These are phyloP conservation scores for Pythium rhizo-oryzae DNA, from an alignment of 352 stramenopile genomes.

Conservation along the genomic window DNA sequence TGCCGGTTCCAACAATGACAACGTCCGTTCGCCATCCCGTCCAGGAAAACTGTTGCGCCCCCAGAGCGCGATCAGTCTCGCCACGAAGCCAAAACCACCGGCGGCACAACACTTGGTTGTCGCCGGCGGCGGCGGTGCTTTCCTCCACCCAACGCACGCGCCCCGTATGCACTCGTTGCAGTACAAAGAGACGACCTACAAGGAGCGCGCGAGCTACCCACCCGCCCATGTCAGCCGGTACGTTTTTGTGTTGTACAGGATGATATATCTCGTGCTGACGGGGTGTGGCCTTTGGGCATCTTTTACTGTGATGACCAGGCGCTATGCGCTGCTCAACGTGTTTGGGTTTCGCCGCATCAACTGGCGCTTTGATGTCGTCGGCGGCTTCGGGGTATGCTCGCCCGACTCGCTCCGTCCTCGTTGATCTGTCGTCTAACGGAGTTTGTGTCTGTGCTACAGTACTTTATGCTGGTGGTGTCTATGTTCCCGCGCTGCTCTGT, in stretches of 20 bases:
- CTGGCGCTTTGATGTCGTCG: constrained; percentile 93
- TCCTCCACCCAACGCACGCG: constrained; percentile 90
- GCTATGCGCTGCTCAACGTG: constrained; percentile 83
- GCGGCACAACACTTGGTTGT: constrained; percentile 81
- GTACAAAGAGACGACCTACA: constrained; percentile 78
- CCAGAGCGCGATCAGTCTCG: not conserved
- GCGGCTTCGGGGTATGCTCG: constrained; percentile 70
- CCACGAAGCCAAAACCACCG: constrained; percentile 18
- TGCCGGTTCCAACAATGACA: not conserved
- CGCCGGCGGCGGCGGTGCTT: constrained; percentile 88
- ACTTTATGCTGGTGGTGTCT: constrained; percentile 91
- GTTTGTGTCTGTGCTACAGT: constrained; percentile 36
- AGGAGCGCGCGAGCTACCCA: constrained; percentile 83
- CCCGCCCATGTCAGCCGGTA: constrained; percentile 75
- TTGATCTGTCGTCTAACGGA: not conserved
- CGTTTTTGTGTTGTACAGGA: not conserved
- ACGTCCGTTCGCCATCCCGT: not conserved
- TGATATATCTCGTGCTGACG: not conserved
- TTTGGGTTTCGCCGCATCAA: constrained; percentile 92
- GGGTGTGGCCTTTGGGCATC: not conserved
- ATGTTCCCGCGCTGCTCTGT: constrained; percentile 93
- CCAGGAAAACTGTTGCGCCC: constrained; percentile 11
- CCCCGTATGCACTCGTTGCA: constrained; percentile 47
- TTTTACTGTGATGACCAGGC: constrained; percentile 34
- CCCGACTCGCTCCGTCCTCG: not conserved